A percentile compares a stretch with the other conserved stretches of the same genome.
These are phyloP conservation scores for Cystoderma amianthinum DNA, from an alignment of 768 basidiomycete species.

Conservation along the genomic window DNA sequence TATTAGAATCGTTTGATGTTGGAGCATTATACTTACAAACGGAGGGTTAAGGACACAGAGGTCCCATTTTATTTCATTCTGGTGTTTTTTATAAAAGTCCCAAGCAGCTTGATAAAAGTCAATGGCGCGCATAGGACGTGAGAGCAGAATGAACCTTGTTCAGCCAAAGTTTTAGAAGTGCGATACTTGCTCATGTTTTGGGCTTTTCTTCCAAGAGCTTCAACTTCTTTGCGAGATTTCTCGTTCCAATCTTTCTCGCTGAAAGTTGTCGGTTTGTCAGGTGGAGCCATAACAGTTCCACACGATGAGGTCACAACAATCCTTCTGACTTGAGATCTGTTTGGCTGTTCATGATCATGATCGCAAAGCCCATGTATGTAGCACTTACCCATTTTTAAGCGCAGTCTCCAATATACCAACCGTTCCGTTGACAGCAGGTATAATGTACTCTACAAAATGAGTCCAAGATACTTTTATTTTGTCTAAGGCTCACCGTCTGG, in stretches of 20 bases:
- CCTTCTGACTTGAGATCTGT: not conserved
- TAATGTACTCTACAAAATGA: slow-evolving; percentile 3
- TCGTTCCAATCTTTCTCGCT: slow-evolving; percentile 1
- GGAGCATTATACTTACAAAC: not conserved
- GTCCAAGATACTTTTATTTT: not conserved
- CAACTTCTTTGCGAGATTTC: not conserved
- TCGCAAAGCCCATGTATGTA: too few species aligned
- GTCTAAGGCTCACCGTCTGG: slow-evolving; percentile 10
- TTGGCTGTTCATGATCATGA: too few species aligned
- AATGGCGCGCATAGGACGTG: too few species aligned
- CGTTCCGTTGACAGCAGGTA: slow-evolving; percentile 35
- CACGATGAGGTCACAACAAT: not conserved
- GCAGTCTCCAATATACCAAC: slow-evolving; percentile 27
- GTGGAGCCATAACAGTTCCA: not conserved
- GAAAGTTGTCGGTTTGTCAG: not conserved
- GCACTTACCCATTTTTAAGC: slow-evolving; percentile 30
- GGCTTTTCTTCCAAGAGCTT: not conserved
- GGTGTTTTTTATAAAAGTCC: too few species aligned
- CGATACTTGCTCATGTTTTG: not conserved
- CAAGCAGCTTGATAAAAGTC: too few species aligned
- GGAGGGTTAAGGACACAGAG: not conserved
- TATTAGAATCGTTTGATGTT: slow-evolving; percentile 7
- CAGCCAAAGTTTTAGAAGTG: slow-evolving; percentile 1
- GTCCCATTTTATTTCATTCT: too few species aligned
- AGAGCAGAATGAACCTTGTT: too few species aligned